phyloP scores from a whole-genome alignment of 2,329 filamentous ascomycete genomes.

The Chrysoporthe cubensis region DNA sequence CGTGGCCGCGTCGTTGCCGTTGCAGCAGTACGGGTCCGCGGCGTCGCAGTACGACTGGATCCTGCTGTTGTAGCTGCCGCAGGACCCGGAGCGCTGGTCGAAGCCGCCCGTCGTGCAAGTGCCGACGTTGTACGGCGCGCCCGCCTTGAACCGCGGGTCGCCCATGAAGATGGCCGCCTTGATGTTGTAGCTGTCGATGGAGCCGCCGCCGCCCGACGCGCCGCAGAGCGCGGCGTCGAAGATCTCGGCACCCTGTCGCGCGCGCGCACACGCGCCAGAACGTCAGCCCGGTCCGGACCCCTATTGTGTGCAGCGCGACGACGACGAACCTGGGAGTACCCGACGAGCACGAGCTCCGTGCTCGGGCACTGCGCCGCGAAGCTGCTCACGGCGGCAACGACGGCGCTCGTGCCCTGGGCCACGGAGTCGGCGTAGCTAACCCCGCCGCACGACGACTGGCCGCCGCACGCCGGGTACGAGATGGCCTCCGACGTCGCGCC shows the following conservation, averaged over 20 bases:
- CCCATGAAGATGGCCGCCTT: constrained; percentile 68
- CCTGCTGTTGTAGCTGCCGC: constrained; percentile 54
- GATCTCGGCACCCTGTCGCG: constrained; percentile 56
- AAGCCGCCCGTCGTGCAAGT: constrained; percentile 63
- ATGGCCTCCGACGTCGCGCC: constrained; percentile 53
- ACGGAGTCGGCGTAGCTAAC: constrained; percentile 61
- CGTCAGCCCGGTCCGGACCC: constrained; percentile 31
- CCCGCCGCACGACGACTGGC: constrained; percentile 58
- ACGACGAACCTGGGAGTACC: constrained; percentile 65
- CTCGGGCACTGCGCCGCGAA: constrained; percentile 59
- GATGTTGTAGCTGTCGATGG: constrained; percentile 55
- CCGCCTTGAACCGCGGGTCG: constrained; percentile 58
- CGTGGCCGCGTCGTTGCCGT: constrained; percentile 54
- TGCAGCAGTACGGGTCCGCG: constrained; percentile 66
- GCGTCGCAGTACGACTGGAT: constrained; percentile 65
- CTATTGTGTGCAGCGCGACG: constrained; percentile 45
- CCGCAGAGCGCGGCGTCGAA: constrained; percentile 49
- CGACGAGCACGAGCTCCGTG: constrained; percentile 63
- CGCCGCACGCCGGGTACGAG: constrained; percentile 61
- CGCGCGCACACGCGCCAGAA: too few relatives aligned
- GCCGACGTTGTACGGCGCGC: constrained; percentile 63
- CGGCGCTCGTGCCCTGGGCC: constrained; percentile 56
- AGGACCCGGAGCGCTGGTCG: constrained; percentile 52
- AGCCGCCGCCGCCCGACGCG: constrained; percentile 48
- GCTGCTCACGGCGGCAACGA: constrained; percentile 58